Percentiles rank a stretch among this genome's conserved stretches.
phyloP scores from a whole-genome alignment of 148 eudicot species.

The Rhododendron williamsianum region DNA sequence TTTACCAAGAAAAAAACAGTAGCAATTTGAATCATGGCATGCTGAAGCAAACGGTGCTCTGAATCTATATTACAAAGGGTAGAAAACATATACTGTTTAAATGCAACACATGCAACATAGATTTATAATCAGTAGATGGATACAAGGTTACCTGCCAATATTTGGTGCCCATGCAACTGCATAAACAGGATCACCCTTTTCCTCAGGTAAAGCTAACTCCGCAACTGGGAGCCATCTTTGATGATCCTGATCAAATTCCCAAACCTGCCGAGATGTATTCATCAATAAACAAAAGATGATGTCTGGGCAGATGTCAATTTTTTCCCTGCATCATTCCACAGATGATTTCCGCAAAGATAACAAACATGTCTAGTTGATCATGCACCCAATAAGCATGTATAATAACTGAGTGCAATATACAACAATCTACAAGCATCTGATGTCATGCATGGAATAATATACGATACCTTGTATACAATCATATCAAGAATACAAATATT shows the following conservation, averaged over 20 bases:
- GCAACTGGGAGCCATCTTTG: conserved; percentile 99
- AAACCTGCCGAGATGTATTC: conserved; percentile 50
- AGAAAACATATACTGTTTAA: not conserved
- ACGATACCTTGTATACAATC: not conserved
- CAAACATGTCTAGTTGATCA: not conserved
- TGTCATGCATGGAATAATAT: not conserved
- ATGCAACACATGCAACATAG: not conserved
- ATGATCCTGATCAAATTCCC: conserved; percentile 96
- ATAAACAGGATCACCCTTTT: conserved; percentile 61
- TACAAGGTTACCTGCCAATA: conserved; percentile 64
- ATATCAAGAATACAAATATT: not conserved
- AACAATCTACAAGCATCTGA: not conserved
- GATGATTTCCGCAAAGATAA: not conserved
- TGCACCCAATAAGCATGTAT: not conserved
- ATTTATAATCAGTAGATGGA: not conserved
- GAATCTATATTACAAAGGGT: not conserved
- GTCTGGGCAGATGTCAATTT: not conserved
- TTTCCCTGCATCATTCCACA: not conserved
- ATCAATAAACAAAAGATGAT: conserved; percentile 15
- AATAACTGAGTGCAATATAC: not conserved
- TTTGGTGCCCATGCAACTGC: conserved; percentile 97
- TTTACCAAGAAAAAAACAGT: not conserved
- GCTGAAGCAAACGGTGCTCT: not conserved
- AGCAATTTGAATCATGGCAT: not conserved
- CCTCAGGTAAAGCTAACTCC: conserved; percentile 66